These are phyloP conservation scores for Pestalotiopsis sp. DNA, from an alignment of 2,329 filamentous ascomycete species.

Conservation along the genomic window DNA sequence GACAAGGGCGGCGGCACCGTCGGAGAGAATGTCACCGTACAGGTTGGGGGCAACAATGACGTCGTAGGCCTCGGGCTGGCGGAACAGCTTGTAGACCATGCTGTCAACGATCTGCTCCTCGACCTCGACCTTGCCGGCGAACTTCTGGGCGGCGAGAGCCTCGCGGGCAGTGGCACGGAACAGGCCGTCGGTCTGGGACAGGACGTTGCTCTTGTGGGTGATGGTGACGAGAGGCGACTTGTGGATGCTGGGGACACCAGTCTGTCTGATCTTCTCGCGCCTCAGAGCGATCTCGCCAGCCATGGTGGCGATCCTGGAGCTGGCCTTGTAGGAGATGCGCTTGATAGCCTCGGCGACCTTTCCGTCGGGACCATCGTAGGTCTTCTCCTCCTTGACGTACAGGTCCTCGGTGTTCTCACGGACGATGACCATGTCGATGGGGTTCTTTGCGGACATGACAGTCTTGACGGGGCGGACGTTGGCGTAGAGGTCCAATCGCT, in stretches of 20 bases:
- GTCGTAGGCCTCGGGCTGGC: constrained; percentile 92
- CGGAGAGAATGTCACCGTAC: constrained; percentile 95
- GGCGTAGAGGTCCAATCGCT: constrained; percentile 92
- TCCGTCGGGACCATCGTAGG: constrained; percentile 72
- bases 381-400: constrained; percentile 96
- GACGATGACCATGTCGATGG: constrained; percentile 96
- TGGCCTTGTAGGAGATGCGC: constrained; percentile 87
- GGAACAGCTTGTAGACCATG: constrained; percentile 99
- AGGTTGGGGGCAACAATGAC: constrained; percentile 97
- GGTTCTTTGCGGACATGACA: constrained; percentile 63
- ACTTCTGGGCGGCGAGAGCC: constrained; percentile 70
- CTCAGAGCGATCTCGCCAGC: constrained; percentile 92
- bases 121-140: constrained; percentile 62
- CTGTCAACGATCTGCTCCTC: constrained; percentile 99
- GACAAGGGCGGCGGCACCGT: constrained; percentile 92
- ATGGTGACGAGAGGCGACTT: constrained; percentile 81
- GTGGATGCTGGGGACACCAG: constrained; percentile 63
- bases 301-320: constrained; percentile 85
- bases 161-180: constrained; percentile 82
- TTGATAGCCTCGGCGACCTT: constrained; percentile 98
- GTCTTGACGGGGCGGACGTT: constrained; percentile 97
- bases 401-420: constrained; percentile 99
- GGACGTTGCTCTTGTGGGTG: constrained; percentile 97
- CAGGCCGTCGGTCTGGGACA: constrained; percentile 93
- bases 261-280: constrained; percentile 77